A percentile compares a stretch with the other conserved stretches of the same genome.
phyloP scores from a whole-genome alignment of 1,139 yeast species.

The Sporopachydermia cereana region DNA sequence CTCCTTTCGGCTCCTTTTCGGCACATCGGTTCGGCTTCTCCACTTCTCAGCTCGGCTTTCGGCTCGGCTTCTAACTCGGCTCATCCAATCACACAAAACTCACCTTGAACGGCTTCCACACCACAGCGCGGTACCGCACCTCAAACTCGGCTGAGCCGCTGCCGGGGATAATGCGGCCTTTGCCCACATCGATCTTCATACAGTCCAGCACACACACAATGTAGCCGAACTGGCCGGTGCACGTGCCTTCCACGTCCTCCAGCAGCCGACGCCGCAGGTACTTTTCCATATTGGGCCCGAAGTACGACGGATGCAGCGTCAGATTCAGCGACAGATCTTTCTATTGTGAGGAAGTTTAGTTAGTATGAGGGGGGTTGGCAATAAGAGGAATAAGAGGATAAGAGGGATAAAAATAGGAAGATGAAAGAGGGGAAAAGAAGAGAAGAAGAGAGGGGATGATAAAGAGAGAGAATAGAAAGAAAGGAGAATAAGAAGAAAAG shows the following conservation, averaged over 20 bases:
- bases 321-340: constrained; percentile 87
- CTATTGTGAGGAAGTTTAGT: constrained; percentile 16
- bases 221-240: constrained; percentile 98
- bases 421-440: not conserved
- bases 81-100: constrained; percentile 6
- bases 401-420: not conserved
- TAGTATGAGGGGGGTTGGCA: not conserved
- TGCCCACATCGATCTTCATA: constrained; percentile 89
- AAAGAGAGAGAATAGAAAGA: not conserved
- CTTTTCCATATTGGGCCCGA: constrained; percentile 97
- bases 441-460: not conserved
- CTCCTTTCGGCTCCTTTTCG: no score
- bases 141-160: constrained; percentile 93
- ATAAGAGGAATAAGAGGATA: not conserved
- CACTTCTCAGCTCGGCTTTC: no score
- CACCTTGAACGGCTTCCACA: constrained; percentile 89
- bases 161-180: constrained; percentile 84
- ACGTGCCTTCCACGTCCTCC: constrained; percentile 96
- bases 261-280: constrained; percentile 78
- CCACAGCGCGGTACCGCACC: constrained; percentile 92
- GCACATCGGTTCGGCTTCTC: no score
- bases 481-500: not conserved
- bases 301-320: constrained; percentile 92
- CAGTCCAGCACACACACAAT: constrained; percentile 93
- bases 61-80: no score